A percentile compares a stretch with the other conserved stretches of the same genome.
phyloP scores from a whole-genome alignment of 148 eudicot genomes.

The Cornus suecica region DNA sequence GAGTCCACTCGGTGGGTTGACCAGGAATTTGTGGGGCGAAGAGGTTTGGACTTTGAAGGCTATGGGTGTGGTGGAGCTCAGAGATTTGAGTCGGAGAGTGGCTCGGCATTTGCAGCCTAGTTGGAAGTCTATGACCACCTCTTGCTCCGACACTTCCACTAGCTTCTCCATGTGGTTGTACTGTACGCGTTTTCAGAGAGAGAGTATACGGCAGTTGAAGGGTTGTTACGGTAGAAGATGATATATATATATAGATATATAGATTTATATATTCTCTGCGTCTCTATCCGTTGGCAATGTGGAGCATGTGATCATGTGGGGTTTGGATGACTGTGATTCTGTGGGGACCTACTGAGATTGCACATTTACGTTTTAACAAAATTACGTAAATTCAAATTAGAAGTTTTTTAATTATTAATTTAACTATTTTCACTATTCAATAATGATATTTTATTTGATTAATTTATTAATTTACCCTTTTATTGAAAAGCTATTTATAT shows the following conservation, averaged over 20 bases:
- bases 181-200: not conserved
- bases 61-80: constrained; percentile 17
- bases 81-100: constrained; percentile 35
- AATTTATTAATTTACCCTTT: too few relatives aligned
- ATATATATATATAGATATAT: not conserved
- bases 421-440: too few relatives aligned
- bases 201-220: not conserved
- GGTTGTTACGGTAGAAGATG: not conserved
- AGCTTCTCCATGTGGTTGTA: constrained; percentile 35
- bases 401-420: too few relatives aligned
- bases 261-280: not conserved
- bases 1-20: constrained; percentile 48
- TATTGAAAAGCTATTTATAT: too few relatives aligned
- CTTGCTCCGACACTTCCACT: constrained; percentile 40
- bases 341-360: too few relatives aligned
- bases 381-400: too few relatives aligned
- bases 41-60: constrained; percentile 60
- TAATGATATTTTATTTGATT: too few relatives aligned
- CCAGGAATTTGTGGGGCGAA: constrained; percentile 52
- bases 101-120: constrained; percentile 42
- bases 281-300: not conserved
- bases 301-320: constrained; percentile 1
- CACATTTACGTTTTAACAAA: too few relatives aligned
- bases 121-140: constrained; percentile 38
- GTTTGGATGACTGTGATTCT: not conserved